Conservation (phyloP, 2,329 filamentous ascomycete genomes). For the Hirsutella rhossiliensis region DNA sequence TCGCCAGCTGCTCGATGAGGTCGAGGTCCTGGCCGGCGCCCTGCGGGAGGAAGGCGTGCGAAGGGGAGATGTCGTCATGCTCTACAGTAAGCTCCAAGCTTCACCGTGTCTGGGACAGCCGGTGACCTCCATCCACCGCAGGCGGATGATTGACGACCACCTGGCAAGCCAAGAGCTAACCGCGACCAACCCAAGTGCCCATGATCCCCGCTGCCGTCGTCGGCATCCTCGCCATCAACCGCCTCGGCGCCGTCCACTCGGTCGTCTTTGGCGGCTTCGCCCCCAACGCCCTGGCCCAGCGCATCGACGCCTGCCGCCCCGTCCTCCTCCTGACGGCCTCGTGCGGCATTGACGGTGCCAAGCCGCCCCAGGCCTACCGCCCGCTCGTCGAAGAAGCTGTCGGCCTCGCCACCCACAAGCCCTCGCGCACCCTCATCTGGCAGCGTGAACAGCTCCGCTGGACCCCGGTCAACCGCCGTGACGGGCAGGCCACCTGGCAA, state of each 20-base stretch:
- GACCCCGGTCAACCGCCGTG: conserved; percentile 53
- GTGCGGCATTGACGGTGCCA: conserved; percentile 80
- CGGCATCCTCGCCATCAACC: conserved; percentile 68
- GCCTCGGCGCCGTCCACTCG: conserved; percentile 77
- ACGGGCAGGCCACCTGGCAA: conserved; percentile 64
- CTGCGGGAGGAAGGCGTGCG: conserved; percentile 70
- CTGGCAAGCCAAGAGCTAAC: not conserved
- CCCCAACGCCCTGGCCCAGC: conserved; percentile 66
- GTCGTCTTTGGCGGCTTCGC: conserved; percentile 94
- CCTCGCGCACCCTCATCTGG: conserved; percentile 65
- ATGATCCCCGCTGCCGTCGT: conserved; percentile 90
- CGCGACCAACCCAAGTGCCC: conserved; percentile 48
- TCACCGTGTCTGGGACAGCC: not conserved
- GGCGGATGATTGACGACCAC: not conserved
- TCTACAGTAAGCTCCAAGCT: conserved; percentile 59
- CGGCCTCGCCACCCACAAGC: conserved; percentile 55
- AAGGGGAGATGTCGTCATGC: conserved; percentile 75
- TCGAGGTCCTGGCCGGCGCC: conserved; percentile 71
- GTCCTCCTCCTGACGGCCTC: conserved; percentile 74
- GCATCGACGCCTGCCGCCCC: conserved; percentile 73
- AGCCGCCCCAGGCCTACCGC: conserved; percentile 67
- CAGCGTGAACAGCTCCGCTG: conserved; percentile 68
- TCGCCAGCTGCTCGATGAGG: conserved; percentile 60
- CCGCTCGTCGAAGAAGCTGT: conserved; percentile 67
- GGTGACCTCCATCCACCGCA: not conserved